A percentile compares a stretch with the other conserved stretches of the same genome.
Conservation (phyloP, 2,329 filamentous ascomycete species). For the Alternaria infectoria region DNA sequence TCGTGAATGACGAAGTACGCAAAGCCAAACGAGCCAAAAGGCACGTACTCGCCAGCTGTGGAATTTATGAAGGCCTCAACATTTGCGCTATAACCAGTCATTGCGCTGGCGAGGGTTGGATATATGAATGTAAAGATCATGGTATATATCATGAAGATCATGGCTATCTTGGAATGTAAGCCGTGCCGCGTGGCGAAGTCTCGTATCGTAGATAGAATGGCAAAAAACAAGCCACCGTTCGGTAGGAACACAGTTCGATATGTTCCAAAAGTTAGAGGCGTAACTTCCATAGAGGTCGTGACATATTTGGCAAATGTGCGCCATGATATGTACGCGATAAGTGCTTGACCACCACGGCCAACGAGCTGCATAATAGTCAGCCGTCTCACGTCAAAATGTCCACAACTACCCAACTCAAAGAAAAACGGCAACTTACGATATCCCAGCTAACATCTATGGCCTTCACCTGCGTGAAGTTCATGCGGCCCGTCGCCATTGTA, state of each 20-base stretch:
- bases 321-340: constrained; percentile 26
- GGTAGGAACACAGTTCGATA: constrained; percentile 26
- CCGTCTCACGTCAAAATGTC: no score
- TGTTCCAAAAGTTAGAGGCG: constrained; percentile 23
- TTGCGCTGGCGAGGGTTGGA: constrained; percentile 26
- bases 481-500: no score
- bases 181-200: constrained; percentile 15
- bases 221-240: not conserved
- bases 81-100: constrained; percentile 25
- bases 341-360: constrained; percentile 28
- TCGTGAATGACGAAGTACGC: constrained; percentile 22
- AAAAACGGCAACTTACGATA: not conserved
- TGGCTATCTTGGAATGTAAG: constrained; percentile 21
- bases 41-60: not conserved
- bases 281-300: constrained; percentile 25
- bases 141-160: constrained; percentile 25
- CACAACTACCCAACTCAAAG: no score
- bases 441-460: constrained; percentile 31
- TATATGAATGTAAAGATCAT: constrained; percentile 23
- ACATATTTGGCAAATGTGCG: constrained; percentile 24
- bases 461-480: constrained; percentile 13
- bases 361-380: constrained; percentile 8
- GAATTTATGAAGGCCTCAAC: not conserved
- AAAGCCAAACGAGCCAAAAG: constrained; percentile 2
- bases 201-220: not conserved